These are phyloP conservation scores for Silene noctiflora DNA, from an alignment of 179 eudicot species.

Conservation along the genomic window DNA sequence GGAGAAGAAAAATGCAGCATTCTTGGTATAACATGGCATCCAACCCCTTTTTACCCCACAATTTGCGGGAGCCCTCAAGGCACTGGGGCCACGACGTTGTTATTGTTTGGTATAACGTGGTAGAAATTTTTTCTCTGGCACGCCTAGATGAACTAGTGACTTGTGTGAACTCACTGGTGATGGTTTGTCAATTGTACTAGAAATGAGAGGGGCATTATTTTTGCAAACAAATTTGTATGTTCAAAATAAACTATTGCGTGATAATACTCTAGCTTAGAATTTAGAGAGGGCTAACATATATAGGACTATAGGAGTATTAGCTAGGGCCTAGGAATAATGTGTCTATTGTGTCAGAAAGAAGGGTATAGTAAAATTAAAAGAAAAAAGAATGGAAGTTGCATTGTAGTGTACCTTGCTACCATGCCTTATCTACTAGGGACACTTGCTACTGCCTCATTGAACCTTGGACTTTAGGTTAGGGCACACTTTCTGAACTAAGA, in stretches of 20 bases:
- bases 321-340: not conserved
- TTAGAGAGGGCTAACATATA: not conserved
- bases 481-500: not conserved
- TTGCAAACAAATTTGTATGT: not conserved
- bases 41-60: too few species aligned
- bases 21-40: too few species aligned
- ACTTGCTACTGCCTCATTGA: not conserved
- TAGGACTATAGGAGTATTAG: not conserved
- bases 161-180: not conserved
- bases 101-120: not conserved
- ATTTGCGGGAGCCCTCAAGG: too few species aligned
- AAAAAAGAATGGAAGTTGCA: not conserved
- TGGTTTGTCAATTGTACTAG: not conserved
- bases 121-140: not conserved
- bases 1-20: not conserved
- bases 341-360: not conserved
- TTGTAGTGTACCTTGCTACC: not conserved
- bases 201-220: not conserved
- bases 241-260: not conserved
- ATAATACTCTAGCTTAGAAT: not conserved
- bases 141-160: not conserved
- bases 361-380: not conserved
- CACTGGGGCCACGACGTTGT: too few species aligned
- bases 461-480: not conserved
- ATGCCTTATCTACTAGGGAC: not conserved